Percentiles rank a stretch among this genome's conserved stretches.
Conservation (phyloP, 352 stramenopile genomes). For the Aphanomyces astaci region DNA sequence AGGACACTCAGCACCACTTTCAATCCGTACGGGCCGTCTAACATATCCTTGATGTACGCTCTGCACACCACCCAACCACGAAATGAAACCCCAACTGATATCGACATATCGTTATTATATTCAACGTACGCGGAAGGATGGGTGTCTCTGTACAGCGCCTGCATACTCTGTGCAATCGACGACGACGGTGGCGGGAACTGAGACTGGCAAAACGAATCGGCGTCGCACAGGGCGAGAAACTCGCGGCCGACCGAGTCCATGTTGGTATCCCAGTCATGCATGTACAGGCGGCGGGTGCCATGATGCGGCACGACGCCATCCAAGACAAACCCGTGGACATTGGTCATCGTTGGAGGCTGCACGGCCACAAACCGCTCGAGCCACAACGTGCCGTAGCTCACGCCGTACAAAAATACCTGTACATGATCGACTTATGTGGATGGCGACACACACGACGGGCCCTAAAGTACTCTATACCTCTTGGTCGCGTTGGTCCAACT, state of each 20-base stretch:
- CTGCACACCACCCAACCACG: not conserved
- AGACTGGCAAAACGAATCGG: conserved; percentile 24
- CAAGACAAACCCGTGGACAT: conserved; percentile 39
- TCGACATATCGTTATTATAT: too few species aligned
- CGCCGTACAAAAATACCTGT: conserved; percentile 38
- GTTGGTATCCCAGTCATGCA: conserved; percentile 33
- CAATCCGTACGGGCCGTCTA: conserved; percentile 16
- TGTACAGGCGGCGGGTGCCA: conserved; percentile 29
- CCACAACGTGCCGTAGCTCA: conserved; percentile 64
- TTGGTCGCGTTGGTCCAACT: conserved; percentile 23
- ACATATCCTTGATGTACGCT: not conserved
- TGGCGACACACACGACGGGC: too few species aligned
- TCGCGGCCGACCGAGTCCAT: conserved; percentile 32
- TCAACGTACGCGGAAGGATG: not conserved
- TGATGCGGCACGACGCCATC: conserved; percentile 39
- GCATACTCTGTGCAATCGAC: conserved; percentile 20
- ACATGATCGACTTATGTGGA: not conserved
- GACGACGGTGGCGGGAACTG: conserved; percentile 24
- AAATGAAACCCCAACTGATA: too few species aligned
- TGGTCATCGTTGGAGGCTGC: conserved; percentile 4
- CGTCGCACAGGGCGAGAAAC: conserved; percentile 28
- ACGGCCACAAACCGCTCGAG: conserved; percentile 27
- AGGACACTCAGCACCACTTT: conserved; percentile 28
- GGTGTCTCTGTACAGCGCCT: conserved; percentile 26
- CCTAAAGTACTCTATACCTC: conserved; percentile 9